Evolutionary conservation across 495 filamentous ascomycete genomes (phyloP).

Genomic region (Tetracladium marchalianum): DNA sequence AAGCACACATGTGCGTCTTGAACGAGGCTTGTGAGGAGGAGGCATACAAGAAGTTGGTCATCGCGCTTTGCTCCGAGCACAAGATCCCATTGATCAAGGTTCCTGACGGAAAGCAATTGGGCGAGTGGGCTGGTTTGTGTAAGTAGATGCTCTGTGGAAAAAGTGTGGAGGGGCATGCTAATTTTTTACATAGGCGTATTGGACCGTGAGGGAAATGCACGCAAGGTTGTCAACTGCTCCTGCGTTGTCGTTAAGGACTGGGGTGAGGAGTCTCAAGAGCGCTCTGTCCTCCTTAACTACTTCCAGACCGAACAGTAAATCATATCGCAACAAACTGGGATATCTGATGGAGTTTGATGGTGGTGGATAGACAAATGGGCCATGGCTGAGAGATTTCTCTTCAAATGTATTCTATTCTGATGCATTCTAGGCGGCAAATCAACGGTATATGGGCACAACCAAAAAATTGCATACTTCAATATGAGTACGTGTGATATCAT

Average conservation of each 20-base stretch:
- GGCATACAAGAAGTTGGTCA: constrained; percentile 99
- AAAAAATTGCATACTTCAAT: background rate
- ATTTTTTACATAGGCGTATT: constrained; percentile 60
- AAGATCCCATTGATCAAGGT: constrained; percentile 99
- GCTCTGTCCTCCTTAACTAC: constrained; percentile 97
- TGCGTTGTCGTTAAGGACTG: constrained; percentile 98
- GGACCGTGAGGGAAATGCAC: constrained; percentile 96
- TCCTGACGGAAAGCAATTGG: constrained; percentile 96
- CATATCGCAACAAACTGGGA: constrained; percentile 10
- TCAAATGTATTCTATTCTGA: constrained; percentile 18
- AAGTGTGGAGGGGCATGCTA: background rate
- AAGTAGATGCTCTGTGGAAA: constrained; percentile 32
- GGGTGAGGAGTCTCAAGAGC: constrained; percentile 98
- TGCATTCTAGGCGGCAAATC: constrained; percentile 21
- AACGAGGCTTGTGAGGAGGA: constrained; percentile 99
- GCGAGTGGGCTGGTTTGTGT: constrained; percentile 99
- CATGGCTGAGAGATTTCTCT: constrained; percentile 13
- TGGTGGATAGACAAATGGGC: constrained; percentile 16
- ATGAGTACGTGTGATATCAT: background rate
- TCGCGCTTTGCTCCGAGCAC: constrained; percentile 95
- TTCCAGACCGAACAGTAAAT: constrained; percentile 76
- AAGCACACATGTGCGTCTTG: constrained; percentile 99
- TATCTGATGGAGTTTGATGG: constrained; percentile 15
- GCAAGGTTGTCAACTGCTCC: constrained; percentile 99
- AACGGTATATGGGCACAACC: constrained; percentile 16